These are phyloP conservation scores for Aurinia saxatilis DNA, from an alignment of 345 rosid species.

Conservation along the genomic window DNA sequence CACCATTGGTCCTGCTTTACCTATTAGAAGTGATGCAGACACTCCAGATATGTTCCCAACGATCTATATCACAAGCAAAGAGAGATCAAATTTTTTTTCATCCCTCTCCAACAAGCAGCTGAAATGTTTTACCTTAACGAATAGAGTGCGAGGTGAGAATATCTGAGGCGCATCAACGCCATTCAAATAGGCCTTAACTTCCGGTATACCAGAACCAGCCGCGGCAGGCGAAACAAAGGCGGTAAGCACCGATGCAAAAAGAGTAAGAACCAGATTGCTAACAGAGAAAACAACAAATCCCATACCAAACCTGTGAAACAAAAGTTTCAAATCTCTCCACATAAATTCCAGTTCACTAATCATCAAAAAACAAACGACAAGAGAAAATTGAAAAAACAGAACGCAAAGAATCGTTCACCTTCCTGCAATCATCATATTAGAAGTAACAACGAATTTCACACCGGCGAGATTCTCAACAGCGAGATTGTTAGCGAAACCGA, in stretches of 20 bases:
- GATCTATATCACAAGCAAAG: conserved; percentile 40
- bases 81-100: not conserved
- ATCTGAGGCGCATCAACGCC: conserved; percentile 93
- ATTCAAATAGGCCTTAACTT: conserved; percentile 89
- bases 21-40: conserved; percentile 78
- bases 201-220: conserved; percentile 94
- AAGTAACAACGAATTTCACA: conserved; percentile 73
- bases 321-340: not conserved
- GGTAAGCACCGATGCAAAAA: conserved; percentile 60
- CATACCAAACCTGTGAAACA: conserved; percentile 44
- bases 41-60: conserved; percentile 84
- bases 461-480: conserved; percentile 93
- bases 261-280: conserved; percentile 64
- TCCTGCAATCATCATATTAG: conserved; percentile 65
- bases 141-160: conserved; percentile 56
- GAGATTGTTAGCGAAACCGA: conserved; percentile 78
- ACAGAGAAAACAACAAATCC: conserved; percentile 62
- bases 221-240: conserved; percentile 74
- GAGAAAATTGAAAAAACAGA: not conserved
- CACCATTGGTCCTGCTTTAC: conserved; percentile 97
- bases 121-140: conserved; percentile 49
- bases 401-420: conserved; percentile 34
- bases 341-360: not conserved
- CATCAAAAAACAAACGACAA: not conserved
- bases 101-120: no score